Evolutionary conservation across 805 yeast species (phyloP).

Genomic region (Candida bentonensis): DNA sequence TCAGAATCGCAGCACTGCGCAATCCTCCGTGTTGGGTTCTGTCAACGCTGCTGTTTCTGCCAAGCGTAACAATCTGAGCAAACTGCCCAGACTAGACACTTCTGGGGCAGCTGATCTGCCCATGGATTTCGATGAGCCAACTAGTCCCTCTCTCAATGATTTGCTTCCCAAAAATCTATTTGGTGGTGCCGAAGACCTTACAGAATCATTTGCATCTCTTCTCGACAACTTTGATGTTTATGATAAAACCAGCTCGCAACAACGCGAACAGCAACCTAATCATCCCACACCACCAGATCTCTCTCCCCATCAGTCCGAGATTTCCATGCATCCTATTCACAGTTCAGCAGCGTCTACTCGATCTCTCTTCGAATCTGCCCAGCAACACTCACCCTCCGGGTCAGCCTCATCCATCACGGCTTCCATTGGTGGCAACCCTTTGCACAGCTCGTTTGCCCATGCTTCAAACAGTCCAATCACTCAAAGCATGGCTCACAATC

Average conservation of each 20-base stretch:
- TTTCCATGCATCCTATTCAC: not conserved
- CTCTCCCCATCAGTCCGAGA: not conserved
- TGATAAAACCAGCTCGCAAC: not conserved
- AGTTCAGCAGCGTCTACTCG: not conserved
- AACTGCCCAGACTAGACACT: slow-evolving; percentile 3
- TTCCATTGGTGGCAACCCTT: not conserved
- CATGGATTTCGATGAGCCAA: slow-evolving; percentile 11
- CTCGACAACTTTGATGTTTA: not conserved
- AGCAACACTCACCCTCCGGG: not conserved
- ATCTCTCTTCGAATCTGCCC: not conserved
- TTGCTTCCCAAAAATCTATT: slow-evolving; percentile 25
- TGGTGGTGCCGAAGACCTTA: slow-evolving; percentile 13
- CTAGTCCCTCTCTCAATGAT: slow-evolving; percentile 23
- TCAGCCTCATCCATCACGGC: not conserved
- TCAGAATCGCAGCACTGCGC: slow-evolving; percentile 2
- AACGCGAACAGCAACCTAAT: not conserved
- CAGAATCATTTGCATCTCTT: slow-evolving; percentile 12
- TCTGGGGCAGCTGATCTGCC: not conserved
- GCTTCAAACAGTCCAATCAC: not conserved
- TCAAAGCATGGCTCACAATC: too few relatives aligned
- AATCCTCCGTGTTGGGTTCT: slow-evolving; percentile 10
- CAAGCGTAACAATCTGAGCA: slow-evolving; percentile 1
- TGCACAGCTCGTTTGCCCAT: not conserved
- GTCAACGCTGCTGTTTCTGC: slow-evolving; percentile 8
- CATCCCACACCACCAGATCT: not conserved